Evolutionary conservation across 768 basidiomycete species (phyloP), one percentile per base, ranked within the genome.

Genomic region (Pleurotus citrinopileatus): DNA sequence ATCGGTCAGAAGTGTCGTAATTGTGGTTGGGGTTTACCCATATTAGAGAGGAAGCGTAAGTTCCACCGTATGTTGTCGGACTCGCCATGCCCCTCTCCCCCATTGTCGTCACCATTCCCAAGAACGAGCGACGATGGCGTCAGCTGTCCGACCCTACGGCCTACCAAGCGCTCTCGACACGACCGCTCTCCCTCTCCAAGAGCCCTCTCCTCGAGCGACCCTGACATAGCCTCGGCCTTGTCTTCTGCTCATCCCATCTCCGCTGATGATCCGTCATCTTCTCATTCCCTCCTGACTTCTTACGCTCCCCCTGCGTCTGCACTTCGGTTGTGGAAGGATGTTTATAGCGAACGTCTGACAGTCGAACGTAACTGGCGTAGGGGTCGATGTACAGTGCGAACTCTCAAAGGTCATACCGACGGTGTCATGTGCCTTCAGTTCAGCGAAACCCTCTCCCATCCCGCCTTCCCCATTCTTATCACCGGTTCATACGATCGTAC

Each of bases 341-440:
- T 99, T 17, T 99, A 98, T 70, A 92, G 90, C 65, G 97, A 99
- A 67, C 87, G 97, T n/a, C 84, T 98, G 68, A 86, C 87, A 17
- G 83, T 99, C 40, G 97, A 98, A 70, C 84, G 94, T 44, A 99
- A 99, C 68, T 99, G 97, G 97, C 83, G 96, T 17, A 86, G 92
- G 42, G 96, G 96, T 8, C 84, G 92, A 27, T 96, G 87, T 69
- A 86, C 80, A 4, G 87, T 89, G 32, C 88, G 88, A 43, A 91
- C 87, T 0, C 76, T 98, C 53, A 86, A 89, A 61, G 97, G 97
- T 4, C 97, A 99, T 70, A 88, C 91, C 5, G 92, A 98, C 63
- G 92, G 94, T 57, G 84, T 99, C 63, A 95, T 98, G 90, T 98
- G 96, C 67, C 80, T 99, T 3, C 97, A 99, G 65, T 95, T 94